Evolutionary conservation across 2,329 filamentous ascomycete genomes (phyloP), one percentile per base, ranked within the genome.

Genomic region (Trichoderma oligosporum): DNA sequence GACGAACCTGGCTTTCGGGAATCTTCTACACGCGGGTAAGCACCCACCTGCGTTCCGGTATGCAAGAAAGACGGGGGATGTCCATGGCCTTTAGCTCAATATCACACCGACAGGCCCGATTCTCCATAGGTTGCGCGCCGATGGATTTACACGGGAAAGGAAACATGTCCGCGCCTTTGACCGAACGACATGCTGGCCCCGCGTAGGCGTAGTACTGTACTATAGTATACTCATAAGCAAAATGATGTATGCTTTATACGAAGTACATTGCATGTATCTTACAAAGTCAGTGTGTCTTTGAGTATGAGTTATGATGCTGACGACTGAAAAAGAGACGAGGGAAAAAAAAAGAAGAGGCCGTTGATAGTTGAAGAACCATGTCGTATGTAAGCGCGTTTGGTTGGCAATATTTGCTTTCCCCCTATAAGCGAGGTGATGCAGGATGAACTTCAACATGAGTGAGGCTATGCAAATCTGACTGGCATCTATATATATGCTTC

Each of bases 111-210:
- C 25, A 46, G 38, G 22, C 41, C 33, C 52, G 52, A 44, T 4
- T 29, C 22, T 11, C 31, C 22, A n/a, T 44, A 44, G 22, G 22
- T n/a, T 27, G 41, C 38, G 35, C 41, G n/a, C 16, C 25, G 12
- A 18, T 9, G 16, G 16, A 31, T 22, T n/a, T 31, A 27, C 6
- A 24, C 9, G 25, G 44, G 33, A 46, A 16, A 11, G 49, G 41
- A 55, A 22, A 38, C 27, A 22, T 8, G 16, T 29, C 31, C 27
- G 18, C 9, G 16, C 27, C 31, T 44, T 41, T 44, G 44, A 56
- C 42, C 53, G 29, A 22, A 47, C 44, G 44, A 56, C 53, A 56
- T 36, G 53, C 53, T 56, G n/a, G 48, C 53, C 53, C 44, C 53
- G 53, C 53, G 53, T 44, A 33, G 44, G 41, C 44, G 24, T 44